phyloP scores from a whole-genome alignment of 2,329 filamentous ascomycete species.

The Cadophora sp. region DNA sequence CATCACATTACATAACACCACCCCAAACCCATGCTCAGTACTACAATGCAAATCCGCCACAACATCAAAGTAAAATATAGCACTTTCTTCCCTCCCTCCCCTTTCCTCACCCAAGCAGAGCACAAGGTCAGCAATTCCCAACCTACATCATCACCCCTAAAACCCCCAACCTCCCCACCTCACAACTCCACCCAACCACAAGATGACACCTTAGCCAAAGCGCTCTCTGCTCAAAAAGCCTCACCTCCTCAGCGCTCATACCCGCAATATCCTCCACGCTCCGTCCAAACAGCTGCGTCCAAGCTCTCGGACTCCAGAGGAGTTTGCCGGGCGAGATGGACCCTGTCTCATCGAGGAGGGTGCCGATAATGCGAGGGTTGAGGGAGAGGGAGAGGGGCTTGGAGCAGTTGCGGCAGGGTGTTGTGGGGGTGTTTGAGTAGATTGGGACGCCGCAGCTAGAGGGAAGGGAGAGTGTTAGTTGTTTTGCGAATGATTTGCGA shows the following conservation, averaged over 20 bases:
- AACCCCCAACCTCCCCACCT: conserved; percentile 20
- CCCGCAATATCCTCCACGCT: conserved; percentile 49
- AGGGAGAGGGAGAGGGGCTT: conserved; percentile 43
- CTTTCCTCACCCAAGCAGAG: not conserved
- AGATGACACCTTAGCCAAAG: conserved; percentile 59
- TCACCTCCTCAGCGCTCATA: conserved; percentile 50
- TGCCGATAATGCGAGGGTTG: conserved; percentile 52
- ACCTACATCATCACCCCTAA: conserved; percentile 18
- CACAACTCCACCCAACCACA: conserved; percentile 61
- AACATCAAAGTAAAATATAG: not conserved
- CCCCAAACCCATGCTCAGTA: no score
- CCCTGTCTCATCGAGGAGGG: conserved; percentile 61
- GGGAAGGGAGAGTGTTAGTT: not conserved
- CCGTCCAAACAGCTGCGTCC: conserved; percentile 57
- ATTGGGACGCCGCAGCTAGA: conserved; percentile 59
- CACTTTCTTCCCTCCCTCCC: not conserved
- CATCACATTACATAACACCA: no score
- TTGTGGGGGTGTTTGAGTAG: conserved; percentile 56
- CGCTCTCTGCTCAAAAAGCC: conserved; percentile 57
- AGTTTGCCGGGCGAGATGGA: conserved; percentile 58
- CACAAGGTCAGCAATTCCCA: not conserved
- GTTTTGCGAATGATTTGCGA: not conserved
- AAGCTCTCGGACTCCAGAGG: conserved; percentile 59
- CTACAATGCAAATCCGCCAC: no score
- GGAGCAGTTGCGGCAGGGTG: conserved; percentile 50